These are phyloP conservation scores for Hysterangium stoloniferum DNA, from an alignment of 768 basidiomycete species.

Conservation along the genomic window DNA sequence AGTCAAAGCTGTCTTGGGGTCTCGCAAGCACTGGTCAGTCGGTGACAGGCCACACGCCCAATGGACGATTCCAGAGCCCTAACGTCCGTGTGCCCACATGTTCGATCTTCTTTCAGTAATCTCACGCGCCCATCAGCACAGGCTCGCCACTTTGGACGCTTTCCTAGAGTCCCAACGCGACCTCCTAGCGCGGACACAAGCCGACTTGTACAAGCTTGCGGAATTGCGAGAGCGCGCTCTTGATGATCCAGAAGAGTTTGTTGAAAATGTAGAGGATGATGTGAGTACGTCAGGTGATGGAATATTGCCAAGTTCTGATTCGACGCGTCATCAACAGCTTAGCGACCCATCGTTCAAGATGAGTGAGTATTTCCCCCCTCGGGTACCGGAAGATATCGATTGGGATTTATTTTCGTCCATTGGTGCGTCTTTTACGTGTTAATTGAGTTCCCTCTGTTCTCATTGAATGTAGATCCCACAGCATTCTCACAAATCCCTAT, in stretches of 20 bases:
- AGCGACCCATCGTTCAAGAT: constrained; percentile 28
- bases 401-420: constrained; percentile 52
- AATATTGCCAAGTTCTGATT: constrained; percentile 8
- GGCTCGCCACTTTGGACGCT: constrained; percentile 10
- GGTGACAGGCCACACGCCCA: too few relatives aligned
- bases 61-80: constrained; percentile 9
- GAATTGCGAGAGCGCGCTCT: constrained; percentile 34
- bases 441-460: not conserved
- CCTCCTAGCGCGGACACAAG: constrained; percentile 50
- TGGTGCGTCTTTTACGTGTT: constrained; percentile 33
- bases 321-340: constrained; percentile 26
- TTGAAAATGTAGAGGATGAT: constrained; percentile 26
- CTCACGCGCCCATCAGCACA: constrained; percentile 5
- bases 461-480: constrained; percentile 39
- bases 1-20: not conserved
- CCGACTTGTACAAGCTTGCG: constrained; percentile 53
- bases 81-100: constrained; percentile 2
- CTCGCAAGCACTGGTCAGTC: not conserved
- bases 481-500: constrained; percentile 28
- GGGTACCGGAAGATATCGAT: constrained; percentile 44
- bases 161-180: constrained; percentile 37
- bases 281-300: constrained; percentile 19
- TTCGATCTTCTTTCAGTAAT: not conserved
- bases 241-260: constrained; percentile 27
- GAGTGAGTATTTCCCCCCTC: constrained; percentile 35